Evolutionary conservation across 176 grass and related monocot species (phyloP), one percentile per base, ranked within the genome.

Genomic region (Ampelocalamus luodianensis): DNA sequence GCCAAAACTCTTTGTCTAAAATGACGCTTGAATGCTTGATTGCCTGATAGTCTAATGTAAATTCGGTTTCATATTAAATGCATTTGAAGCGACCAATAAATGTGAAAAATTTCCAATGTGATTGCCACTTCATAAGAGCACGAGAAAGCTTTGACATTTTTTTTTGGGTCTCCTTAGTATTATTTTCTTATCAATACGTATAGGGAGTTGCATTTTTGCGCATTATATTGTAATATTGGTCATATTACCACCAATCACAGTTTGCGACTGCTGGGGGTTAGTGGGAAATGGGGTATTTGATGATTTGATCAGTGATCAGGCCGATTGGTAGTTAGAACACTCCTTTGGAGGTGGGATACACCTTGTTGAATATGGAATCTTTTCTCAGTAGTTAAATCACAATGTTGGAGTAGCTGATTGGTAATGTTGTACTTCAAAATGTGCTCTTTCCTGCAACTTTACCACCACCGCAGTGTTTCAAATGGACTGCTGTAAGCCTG

Each of bases 321-420:
- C 10, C 72, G 23, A 54, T 79, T 89, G 37, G 16, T 79, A 67
- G 6, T 14, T 56, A 44, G n/a, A 44, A 3, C 14, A 17, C 64
- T 37, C 26, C 26, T 14, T 38, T 22, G 18, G 13, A 79, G 5
- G 18, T 81, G 68, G 39, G 11, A 12, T 45, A 48, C 27, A 60
- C 43, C 40, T 87, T 59, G 4, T 24, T 46, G 29, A 44, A 55
- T 80, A 34, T 80, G 23, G 0, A 27, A 56, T 12, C 14, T n/a
- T 79, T 86, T 63, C 38, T 55, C 32, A 38, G 7, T 70, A 14
- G 42, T 70, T 16, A 71, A 60, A 49, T 75, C n/a, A 17, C 36
- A 29, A 23, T 87, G 26, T 39, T 87, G 60, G 68, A 37, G 54
- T 64, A 39, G 63, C 51, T 68, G 17, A 38, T 43, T 76, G 23